phyloP scores from a whole-genome alignment of 2,329 filamentous ascomycete genomes.

The Diplodia corticola region DNA sequence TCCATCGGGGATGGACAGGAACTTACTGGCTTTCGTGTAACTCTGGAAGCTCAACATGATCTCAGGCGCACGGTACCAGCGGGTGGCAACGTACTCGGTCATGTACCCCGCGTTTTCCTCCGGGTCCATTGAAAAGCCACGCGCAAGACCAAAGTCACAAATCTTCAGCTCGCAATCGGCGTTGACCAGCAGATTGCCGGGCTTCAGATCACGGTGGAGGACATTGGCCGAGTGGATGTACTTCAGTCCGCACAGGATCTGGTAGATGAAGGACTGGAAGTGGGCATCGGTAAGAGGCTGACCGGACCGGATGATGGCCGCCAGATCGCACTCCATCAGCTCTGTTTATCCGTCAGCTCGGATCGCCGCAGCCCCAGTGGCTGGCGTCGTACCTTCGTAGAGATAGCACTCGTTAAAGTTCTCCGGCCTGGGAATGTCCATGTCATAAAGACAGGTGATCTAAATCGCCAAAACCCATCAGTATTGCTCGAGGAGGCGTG shows the following conservation, averaged over 20 bases:
- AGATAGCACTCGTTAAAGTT: constrained; percentile 99
- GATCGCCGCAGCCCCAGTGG: neutral
- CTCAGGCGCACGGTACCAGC: constrained; percentile 98
- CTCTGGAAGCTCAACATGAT: constrained; percentile 99
- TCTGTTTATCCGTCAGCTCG: constrained; percentile 56
- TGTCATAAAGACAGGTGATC: constrained; percentile 99
- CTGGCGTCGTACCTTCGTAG: constrained; percentile 72
- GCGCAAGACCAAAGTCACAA: constrained; percentile 93
- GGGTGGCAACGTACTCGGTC: constrained; percentile 98
- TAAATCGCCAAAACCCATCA: constrained; percentile 40
- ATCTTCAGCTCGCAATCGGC: constrained; percentile 99
- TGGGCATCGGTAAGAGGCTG: constrained; percentile 97
- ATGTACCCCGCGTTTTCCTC: constrained; percentile 99
- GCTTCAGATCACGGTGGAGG: constrained; percentile 93
- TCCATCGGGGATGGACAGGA: neutral
- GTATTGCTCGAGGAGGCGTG: constrained; percentile 59
- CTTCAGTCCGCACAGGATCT: constrained; percentile 97
- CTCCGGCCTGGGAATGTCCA: constrained; percentile 96
- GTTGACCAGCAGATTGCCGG: constrained; percentile 94
- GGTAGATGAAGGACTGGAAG: constrained; percentile 99
- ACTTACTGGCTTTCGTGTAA: constrained; percentile 99
- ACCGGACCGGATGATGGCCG: constrained; percentile 95
- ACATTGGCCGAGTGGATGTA: constrained; percentile 99
- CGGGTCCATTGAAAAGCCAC: constrained; percentile 95
- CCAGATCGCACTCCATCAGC: constrained; percentile 98